Conservation (phyloP, 805 yeast genomes). For the Ogataea nitratoaversa region DNA sequence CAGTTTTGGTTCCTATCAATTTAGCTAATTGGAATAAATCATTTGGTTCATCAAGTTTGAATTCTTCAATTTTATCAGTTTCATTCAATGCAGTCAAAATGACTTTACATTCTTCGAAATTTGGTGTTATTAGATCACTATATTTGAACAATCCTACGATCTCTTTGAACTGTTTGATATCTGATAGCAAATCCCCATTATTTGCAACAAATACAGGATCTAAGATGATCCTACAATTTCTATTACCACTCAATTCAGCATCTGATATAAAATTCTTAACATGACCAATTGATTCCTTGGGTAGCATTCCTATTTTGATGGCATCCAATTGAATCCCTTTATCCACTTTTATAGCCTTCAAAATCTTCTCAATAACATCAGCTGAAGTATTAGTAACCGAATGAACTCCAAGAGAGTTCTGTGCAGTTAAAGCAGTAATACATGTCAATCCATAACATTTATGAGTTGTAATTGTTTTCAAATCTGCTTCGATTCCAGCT, state of each 20-base stretch:
- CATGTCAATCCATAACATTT: conserved; percentile 78
- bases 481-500: conserved; percentile 90
- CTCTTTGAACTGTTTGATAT: conserved; percentile 26
- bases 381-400: conserved; percentile 42
- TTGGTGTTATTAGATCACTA: conserved; percentile 62
- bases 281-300: conserved; percentile 43
- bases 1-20: conserved; percentile 33
- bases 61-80: conserved; percentile 23
- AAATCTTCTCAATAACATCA: conserved; percentile 41
- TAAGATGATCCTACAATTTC: conserved; percentile 41
- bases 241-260: not conserved
- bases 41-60: conserved; percentile 4
- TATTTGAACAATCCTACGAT: conserved; percentile 14
- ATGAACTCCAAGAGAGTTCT: conserved; percentile 54
- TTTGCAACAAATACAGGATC: conserved; percentile 88
- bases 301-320: conserved; percentile 76
- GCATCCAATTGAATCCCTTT: conserved; percentile 50
- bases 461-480: conserved; percentile 75
- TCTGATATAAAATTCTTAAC: conserved; percentile 9
- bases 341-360: conserved; percentile 58
- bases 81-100: conserved; percentile 30
- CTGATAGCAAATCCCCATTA: conserved; percentile 59
- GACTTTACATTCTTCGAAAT: conserved; percentile 59
- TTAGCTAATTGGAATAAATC: conserved; percentile 38
- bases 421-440: conserved; percentile 77